phyloP scores from a whole-genome alignment of 2,329 filamentous ascomycete genomes.

The Xylaria sp. region DNA sequence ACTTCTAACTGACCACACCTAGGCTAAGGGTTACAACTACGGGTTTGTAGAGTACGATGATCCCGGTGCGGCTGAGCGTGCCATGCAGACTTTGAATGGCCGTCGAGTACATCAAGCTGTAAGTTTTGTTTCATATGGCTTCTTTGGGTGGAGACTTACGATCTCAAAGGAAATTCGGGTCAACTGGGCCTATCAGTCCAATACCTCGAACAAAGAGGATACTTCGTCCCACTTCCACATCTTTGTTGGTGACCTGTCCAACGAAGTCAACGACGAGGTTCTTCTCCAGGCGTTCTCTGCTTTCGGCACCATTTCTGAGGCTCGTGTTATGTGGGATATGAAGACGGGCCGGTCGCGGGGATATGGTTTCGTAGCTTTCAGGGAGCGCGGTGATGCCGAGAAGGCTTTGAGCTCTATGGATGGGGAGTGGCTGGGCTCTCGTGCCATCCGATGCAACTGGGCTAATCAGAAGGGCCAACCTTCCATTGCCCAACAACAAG shows the following conservation, averaged over 20 bases:
- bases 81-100: constrained; percentile 96
- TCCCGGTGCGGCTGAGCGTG: constrained; percentile 92
- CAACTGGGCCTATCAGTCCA: constrained; percentile 99
- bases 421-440: constrained; percentile 97
- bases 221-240: constrained; percentile 99
- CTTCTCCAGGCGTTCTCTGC: constrained; percentile 93
- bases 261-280: constrained; percentile 98
- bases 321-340: constrained; percentile 99
- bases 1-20: constrained; percentile 40
- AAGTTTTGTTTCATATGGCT: constrained; percentile 53
- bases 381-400: constrained; percentile 91
- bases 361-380: constrained; percentile 96
- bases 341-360: constrained; percentile 98
- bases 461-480: constrained; percentile 99
- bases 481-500: constrained; percentile 96
- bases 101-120: constrained; percentile 95
- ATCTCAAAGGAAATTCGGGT: constrained; percentile 87
- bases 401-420: constrained; percentile 98
- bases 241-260: constrained; percentile 96
- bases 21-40: constrained; percentile 98
- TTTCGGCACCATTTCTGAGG: constrained; percentile 95
- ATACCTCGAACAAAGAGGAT: constrained; percentile 93
- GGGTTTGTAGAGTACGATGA: constrained; percentile 99
- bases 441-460: constrained; percentile 99
- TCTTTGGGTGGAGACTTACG: constrained; percentile 20